Evolutionary conservation across 352 stramenopile genomes (phyloP), one percentile per base, ranked within the genome.

Genomic region (Pelagophyceae sp.): DNA sequence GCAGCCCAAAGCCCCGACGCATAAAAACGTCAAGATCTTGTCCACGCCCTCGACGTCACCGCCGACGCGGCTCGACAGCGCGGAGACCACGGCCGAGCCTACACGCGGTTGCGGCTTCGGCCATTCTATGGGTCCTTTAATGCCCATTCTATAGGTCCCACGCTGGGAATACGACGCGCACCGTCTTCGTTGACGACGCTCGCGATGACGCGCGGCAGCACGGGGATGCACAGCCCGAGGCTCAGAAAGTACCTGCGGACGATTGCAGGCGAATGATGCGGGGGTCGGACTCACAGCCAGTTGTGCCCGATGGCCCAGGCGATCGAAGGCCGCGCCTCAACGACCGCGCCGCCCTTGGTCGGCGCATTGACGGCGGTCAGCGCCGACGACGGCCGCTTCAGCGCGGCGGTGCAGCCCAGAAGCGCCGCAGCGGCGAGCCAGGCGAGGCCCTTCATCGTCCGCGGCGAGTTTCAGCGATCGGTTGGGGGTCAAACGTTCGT

Each of bases 11-110:
- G 80, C 90, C 29, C 90, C 90, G 83, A 96, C 93, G 78, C 93
- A 89, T 71, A 95, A 87, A 76, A 96, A 96, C 1, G 91, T 95
- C 27, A 96, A 86, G 1, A 79, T n/a, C 38, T 64, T 89, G 83
- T 83, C 79, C 5, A 83, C 37, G 23, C 76, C 79, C 71, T 83
- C 79, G 40, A 83, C 79, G 32, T 82, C 79, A 32, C 80, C 80
- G 71, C 61, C 77, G n/a, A 83, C 45, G 27, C 35, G n/a, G 15
- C 15, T 33, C 38, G 38, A 37, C 3, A 6, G 31, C 37, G 72
- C 15, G 17, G 67, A 40, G 5, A 74, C 38, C 17, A 3, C 3
- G 35, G 67, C 1, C 67, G 67, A 51, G 67, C 67, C 45, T 54
- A 11, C 11, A 54, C n/a, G n/a, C n/a, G n/a, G n/a, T n/a, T n/a